A percentile compares a stretch with the other conserved stretches of the same genome.
phyloP scores from a whole-genome alignment of 257 asterid species.

The Solanum corneliomulleri region DNA sequence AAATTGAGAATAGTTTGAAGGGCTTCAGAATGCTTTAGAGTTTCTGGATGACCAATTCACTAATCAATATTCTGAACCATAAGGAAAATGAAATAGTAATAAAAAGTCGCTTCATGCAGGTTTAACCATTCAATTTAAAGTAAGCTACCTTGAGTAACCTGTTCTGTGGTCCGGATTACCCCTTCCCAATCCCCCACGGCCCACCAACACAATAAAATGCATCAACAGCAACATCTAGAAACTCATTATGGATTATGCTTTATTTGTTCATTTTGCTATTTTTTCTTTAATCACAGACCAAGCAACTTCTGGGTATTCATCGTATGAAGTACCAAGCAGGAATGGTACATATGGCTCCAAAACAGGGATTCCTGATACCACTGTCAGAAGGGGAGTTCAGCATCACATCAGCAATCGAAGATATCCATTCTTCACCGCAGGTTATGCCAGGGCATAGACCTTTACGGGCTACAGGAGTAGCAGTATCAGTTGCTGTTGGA shows the following conservation, averaged over 20 bases:
- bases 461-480: slow-evolving; percentile 68
- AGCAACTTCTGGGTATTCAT: slow-evolving; percentile 54
- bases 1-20: not conserved
- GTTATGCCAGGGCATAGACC: slow-evolving; percentile 67
- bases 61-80: not conserved
- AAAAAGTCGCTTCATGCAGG: not conserved
- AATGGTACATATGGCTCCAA: slow-evolving; percentile 35
- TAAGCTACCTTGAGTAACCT: not conserved
- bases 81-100: not conserved
- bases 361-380: slow-evolving; percentile 61
- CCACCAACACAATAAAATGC: not conserved
- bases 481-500: slow-evolving; percentile 86
- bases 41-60: not conserved
- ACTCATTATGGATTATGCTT: not conserved
- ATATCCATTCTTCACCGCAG: slow-evolving; percentile 43
- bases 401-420: slow-evolving; percentile 75
- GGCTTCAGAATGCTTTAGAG: not conserved
- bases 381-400: slow-evolving; percentile 83
- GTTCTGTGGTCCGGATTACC: not conserved
- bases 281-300: slow-evolving; percentile 37
- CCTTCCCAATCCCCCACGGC: not conserved
- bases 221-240: not conserved
- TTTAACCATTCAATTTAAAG: not conserved
- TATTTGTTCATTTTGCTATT: not conserved
- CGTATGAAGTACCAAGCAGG: slow-evolving; percentile 48